Evolutionary conservation across 2,329 filamentous ascomycete genomes (phyloP), one percentile per base, ranked within the genome.

Genomic region (Ascomycota sp.): DNA sequence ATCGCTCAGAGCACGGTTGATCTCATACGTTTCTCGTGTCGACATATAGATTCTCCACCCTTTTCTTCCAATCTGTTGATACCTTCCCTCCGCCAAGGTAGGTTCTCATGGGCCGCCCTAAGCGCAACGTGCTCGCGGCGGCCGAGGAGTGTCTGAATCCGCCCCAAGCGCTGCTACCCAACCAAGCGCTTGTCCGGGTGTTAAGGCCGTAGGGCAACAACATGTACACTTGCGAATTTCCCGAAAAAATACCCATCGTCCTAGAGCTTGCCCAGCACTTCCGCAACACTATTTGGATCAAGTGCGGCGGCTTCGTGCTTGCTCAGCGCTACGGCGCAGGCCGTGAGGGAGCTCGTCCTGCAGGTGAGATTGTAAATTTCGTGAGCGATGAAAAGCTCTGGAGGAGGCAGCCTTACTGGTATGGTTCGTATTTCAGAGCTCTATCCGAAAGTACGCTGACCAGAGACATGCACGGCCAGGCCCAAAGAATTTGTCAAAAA

Each of bases 201-300:
- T 56, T 79, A 45, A 79, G 80, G 50, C 77, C 77, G 26, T 76
- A 83, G 40, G 86, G 86, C 40, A 93, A 93, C 57, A 91, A 79
- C 51, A 62, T 92, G 25, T 95, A 92, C 60, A 67, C 68, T 26
- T 81, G 86, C 45, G 64, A 75, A 45, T 58, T 85, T 20, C 72
- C 85, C 17, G 62, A 63, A 41, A 65, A 67, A 34, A 66, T 71
- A 43, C 56, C 63, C 6, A 52, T 86, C 24, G 57, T 91, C 12
- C 75, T 83, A 15, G 83, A 94, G 58, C 69, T 98, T 13, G 76
- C 80, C 8, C 61, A 81, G 19, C 72, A 74, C 25, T 94, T 95
- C 48, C 78, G 86, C 36, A 89, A 81, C 38, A 89, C 81, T 2
- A 81, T 95, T 38, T 95, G 82, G 80, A 78, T 95, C 50, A 85